Percentiles rank a stretch among this genome's conserved stretches.
These are phyloP conservation scores for Salvia sclarea DNA, from an alignment of 305 asterid genomes.

Conservation along the genomic window DNA sequence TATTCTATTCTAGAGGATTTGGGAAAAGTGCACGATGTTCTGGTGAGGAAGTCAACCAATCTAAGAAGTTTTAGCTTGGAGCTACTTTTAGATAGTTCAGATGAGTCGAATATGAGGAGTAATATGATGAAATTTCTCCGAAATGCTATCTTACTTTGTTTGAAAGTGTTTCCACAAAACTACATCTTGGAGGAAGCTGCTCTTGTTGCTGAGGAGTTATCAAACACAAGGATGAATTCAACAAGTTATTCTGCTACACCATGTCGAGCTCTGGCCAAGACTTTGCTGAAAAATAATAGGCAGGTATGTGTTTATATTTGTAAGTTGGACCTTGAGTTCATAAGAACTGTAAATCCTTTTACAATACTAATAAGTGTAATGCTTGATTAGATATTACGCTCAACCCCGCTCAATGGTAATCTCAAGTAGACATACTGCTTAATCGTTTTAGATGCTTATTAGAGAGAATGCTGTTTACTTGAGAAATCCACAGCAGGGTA, in stretches of 20 bases:
- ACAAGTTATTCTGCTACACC: conserved; percentile 64
- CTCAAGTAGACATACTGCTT: background rate
- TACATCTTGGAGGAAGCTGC: conserved; percentile 88
- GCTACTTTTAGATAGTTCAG: conserved; percentile 52
- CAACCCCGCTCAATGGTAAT: background rate
- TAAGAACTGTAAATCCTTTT: conserved; percentile 8
- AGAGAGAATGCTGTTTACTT: background rate
- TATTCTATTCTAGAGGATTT: conserved; percentile 61
- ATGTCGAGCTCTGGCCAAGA: conserved; percentile 86
- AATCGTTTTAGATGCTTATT: conserved; percentile 11
- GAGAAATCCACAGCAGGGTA: background rate
- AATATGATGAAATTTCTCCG: conserved; percentile 79
- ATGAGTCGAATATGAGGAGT: conserved; percentile 63
- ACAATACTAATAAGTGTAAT: background rate
- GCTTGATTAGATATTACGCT: background rate
- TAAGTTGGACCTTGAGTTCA: conserved; percentile 10
- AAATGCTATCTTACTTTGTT: conserved; percentile 76
- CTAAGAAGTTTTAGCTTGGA: conserved; percentile 51
- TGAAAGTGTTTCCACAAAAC: conserved; percentile 74
- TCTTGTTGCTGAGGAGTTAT: conserved; percentile 91
- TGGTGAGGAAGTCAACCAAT: conserved; percentile 41
- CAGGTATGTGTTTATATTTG: conserved; percentile 57
- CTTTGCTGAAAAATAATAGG: conserved; percentile 75
- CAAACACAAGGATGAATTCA: conserved; percentile 65
- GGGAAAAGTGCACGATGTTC: conserved; percentile 50